Percentiles rank a stretch among this genome's conserved stretches.
Evolutionary conservation across 2,329 filamentous ascomycete species (phyloP).

Genomic region (Sporothrix humicola): DNA sequence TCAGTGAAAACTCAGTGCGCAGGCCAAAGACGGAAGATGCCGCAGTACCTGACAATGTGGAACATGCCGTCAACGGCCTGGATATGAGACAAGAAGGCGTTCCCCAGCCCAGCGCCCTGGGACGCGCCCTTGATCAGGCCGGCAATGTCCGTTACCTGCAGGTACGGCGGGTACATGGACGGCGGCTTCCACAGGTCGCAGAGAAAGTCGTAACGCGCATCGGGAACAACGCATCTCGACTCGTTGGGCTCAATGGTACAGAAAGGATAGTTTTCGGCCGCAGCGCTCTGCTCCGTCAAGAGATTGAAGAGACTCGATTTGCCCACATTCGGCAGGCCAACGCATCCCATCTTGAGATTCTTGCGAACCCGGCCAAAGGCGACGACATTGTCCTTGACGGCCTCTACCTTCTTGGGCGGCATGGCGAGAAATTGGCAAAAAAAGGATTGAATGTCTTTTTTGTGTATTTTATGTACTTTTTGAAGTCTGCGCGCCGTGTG

Average conservation of each 20-base stretch:
- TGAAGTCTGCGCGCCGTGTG: background rate
- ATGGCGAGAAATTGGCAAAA: slow-evolving; percentile 40
- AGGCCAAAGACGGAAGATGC: background rate
- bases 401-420: slow-evolving; percentile 52
- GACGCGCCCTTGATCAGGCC: slow-evolving; percentile 54
- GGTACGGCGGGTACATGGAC: slow-evolving; percentile 52
- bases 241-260: slow-evolving; percentile 56
- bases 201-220: slow-evolving; percentile 53
- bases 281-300: slow-evolving; percentile 53
- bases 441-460: background rate
- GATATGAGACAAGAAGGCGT: slow-evolving; percentile 54
- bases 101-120: slow-evolving; percentile 52
- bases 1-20: background rate
- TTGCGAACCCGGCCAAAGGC: slow-evolving; percentile 53
- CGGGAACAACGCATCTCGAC: slow-evolving; percentile 53
- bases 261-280: slow-evolving; percentile 54
- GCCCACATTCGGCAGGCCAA: slow-evolving; percentile 54
- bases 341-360: slow-evolving; percentile 56
- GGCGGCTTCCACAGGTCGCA: slow-evolving; percentile 55
- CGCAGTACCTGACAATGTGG: slow-evolving; percentile 52
- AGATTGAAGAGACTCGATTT: slow-evolving; percentile 55
- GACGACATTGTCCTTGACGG: slow-evolving; percentile 52
- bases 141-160: slow-evolving; percentile 55
- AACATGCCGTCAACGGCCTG: slow-evolving; percentile 55
- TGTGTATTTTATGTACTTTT: background rate